Evolutionary conservation across 2,329 filamentous ascomycete genomes (phyloP).

Genomic region (Podosphaera xanthii): DNA sequence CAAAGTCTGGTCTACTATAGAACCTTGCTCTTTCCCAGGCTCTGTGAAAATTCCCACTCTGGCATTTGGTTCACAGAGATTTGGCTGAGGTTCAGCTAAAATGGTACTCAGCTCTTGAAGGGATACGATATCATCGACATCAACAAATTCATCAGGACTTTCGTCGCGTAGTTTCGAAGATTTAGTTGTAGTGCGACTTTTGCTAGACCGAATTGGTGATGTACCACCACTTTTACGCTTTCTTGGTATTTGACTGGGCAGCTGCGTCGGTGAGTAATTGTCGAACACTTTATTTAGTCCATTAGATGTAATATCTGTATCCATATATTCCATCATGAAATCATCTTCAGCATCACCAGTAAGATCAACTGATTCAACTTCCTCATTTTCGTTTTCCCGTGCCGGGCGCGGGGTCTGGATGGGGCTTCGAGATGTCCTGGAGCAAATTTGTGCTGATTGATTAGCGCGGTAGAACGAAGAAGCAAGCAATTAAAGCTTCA

Average conservation of each 20-base stretch:
- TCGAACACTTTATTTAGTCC: too few species aligned
- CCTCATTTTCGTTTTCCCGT: constrained; percentile 5
- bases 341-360: constrained; percentile 9
- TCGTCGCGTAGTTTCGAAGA: constrained; percentile 1
- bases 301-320: too few species aligned
- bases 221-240: constrained; percentile 17
- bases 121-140: constrained; percentile 13
- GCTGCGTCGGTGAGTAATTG: neutral
- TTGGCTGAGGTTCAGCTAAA: neutral
- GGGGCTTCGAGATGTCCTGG: constrained; percentile 8
- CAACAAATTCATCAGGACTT: constrained; percentile 12
- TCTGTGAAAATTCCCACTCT: too few species aligned
- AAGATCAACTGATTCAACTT: constrained; percentile 15
- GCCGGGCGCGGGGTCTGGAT: constrained; percentile 11
- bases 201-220: constrained; percentile 5
- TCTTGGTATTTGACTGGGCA: constrained; percentile 7
- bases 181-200: neutral
- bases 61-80: neutral
- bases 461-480: too few species aligned
- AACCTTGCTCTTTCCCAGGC: too few species aligned
- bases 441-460: too few species aligned
- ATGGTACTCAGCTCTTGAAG: neutral
- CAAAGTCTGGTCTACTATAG: too few species aligned
- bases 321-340: too few species aligned
- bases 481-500: too few species aligned